Conservation (phyloP, 2,329 filamentous ascomycete species). For the Botryotinia calthae region DNA sequence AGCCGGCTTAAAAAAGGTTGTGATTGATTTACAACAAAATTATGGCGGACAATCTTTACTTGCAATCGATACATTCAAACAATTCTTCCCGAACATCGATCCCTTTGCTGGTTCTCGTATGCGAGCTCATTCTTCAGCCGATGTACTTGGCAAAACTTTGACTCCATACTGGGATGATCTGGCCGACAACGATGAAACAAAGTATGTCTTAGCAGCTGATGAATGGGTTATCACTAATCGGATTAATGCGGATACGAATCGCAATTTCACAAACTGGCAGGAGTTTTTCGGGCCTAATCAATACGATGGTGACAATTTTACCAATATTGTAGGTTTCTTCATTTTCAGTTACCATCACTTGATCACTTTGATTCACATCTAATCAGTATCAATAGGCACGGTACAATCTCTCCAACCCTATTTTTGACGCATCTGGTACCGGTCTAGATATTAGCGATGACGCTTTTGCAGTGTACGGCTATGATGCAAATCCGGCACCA, state of each 20-base stretch:
- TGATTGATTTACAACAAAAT: constrained; percentile 63
- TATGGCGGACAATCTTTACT: constrained; percentile 61
- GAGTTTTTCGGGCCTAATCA: constrained; percentile 28
- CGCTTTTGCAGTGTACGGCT: constrained; percentile 36
- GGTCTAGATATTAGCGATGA: constrained; percentile 23
- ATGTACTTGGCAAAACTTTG: constrained; percentile 29
- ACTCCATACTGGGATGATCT: constrained; percentile 30
- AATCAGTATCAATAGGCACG: constrained; percentile 26
- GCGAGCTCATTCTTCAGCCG: constrained; percentile 27
- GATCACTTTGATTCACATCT: not conserved
- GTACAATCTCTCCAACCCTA: constrained; percentile 28
- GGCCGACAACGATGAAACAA: constrained; percentile 21
- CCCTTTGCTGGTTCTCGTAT: constrained; percentile 31
- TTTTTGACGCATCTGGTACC: constrained; percentile 30
- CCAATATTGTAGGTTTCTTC: constrained; percentile 25
- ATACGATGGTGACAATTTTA: constrained; percentile 30
- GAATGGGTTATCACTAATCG: constrained; percentile 30
- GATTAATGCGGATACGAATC: constrained; percentile 27
- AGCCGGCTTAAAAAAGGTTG: constrained; percentile 53
- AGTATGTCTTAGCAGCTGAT: constrained; percentile 24
- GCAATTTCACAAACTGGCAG: constrained; percentile 30
- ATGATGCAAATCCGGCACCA: constrained; percentile 29
- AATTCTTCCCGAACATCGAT: constrained; percentile 39
- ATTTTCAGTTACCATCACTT: not conserved
- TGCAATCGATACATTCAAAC: constrained; percentile 50